phyloP scores from a whole-genome alignment of 768 basidiomycete genomes.

The Suillus hirtellus region DNA sequence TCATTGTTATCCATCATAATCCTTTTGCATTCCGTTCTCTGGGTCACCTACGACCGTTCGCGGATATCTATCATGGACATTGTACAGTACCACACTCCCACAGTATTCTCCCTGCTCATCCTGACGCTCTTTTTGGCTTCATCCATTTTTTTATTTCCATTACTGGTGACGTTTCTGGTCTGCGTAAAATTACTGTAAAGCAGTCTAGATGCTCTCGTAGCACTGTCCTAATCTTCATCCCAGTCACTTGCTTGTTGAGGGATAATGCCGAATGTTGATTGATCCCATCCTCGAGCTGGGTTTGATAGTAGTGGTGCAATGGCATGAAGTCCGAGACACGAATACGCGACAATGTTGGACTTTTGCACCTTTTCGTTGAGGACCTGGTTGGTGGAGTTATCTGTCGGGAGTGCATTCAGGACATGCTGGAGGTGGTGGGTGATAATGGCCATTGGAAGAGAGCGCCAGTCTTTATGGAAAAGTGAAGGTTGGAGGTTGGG shows the following conservation, averaged over 20 bases:
- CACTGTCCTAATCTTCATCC: constrained; percentile 62
- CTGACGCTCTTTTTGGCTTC: constrained; percentile 12
- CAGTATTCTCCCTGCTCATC: constrained; percentile 5
- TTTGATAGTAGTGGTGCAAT: too few relatives aligned
- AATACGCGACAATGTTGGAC: too few relatives aligned
- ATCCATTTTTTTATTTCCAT: constrained; percentile 7
- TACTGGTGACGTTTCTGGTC: constrained; percentile 25
- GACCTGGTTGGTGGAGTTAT: too few relatives aligned
- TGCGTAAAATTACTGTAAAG: constrained; percentile 29
- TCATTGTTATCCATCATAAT: constrained; percentile 26
- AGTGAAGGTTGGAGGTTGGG: too few relatives aligned
- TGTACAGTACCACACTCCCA: constrained; percentile 26
- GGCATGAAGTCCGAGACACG: too few relatives aligned
- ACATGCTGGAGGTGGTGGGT: too few relatives aligned
- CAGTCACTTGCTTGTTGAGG: constrained; percentile 86
- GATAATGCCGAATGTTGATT: neutral
- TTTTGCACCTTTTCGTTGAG: too few relatives aligned
- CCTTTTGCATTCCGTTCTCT: constrained; percentile 11
- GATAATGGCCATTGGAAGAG: too few relatives aligned
- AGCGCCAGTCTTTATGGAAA: too few relatives aligned
- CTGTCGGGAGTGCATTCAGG: too few relatives aligned
- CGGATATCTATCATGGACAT: constrained; percentile 35
- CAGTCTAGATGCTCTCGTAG: constrained; percentile 17
- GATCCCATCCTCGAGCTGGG: too few relatives aligned
- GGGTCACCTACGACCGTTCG: constrained; percentile 10